Conservation (phyloP, 2,329 filamentous ascomycete genomes). For the Cercospora citrullina region DNA sequence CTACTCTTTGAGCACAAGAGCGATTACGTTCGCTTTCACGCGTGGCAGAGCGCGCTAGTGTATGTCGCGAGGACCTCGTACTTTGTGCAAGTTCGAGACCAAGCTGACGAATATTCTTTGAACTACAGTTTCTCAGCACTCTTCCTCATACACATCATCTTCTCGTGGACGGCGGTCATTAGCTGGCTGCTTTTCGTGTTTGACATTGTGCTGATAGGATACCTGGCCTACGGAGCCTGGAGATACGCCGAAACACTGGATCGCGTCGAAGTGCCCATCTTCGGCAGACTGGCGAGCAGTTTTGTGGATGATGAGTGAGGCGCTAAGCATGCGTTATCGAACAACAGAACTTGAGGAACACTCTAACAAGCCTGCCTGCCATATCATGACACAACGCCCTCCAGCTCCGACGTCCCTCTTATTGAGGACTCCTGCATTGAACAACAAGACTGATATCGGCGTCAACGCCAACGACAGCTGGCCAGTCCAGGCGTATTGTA, state of each 20-base stretch:
- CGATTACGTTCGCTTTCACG: constrained; percentile 96
- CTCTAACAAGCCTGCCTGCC: background rate
- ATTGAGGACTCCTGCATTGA: background rate
- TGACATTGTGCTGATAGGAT: constrained; percentile 74
- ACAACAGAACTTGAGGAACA: background rate
- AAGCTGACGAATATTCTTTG: constrained; percentile 12
- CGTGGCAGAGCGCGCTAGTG: constrained; percentile 68
- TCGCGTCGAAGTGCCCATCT: constrained; percentile 81
- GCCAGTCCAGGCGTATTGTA: background rate
- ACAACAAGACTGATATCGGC: background rate
- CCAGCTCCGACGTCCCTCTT: background rate
- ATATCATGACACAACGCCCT: background rate
- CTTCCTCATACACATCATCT: constrained; percentile 77
- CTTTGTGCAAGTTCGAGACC: too few species aligned
- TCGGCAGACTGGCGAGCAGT: constrained; percentile 80
- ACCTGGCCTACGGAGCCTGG: constrained; percentile 77
- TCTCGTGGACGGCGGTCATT: constrained; percentile 80
- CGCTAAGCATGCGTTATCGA: background rate
- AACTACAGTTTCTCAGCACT: constrained; percentile 39
- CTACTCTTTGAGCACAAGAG: constrained; percentile 89
- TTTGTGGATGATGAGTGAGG: constrained; percentile 82
- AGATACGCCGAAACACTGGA: constrained; percentile 69
- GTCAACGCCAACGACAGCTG: background rate
- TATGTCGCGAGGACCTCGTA: background rate
- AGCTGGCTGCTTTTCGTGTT: constrained; percentile 79